phyloP scores from a whole-genome alignment of 139 green algal species.

The Axilococcus clingmanii region DNA sequence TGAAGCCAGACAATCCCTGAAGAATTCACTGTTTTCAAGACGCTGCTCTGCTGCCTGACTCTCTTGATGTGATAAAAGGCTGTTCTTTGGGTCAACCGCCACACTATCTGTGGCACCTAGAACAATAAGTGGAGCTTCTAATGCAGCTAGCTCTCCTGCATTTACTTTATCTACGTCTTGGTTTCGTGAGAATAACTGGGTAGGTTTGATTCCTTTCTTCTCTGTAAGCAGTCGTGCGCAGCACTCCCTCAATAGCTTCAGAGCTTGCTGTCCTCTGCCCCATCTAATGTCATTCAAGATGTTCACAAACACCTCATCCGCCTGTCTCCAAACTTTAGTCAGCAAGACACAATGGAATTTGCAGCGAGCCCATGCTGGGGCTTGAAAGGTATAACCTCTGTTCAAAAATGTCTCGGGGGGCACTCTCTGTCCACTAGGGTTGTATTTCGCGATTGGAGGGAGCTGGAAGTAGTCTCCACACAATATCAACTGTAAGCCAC shows the following conservation, averaged over 20 bases:
- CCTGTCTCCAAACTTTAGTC: constrained; percentile 46
- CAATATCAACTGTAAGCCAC: constrained; percentile 60
- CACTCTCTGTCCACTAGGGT: no score
- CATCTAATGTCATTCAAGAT: constrained; percentile 41
- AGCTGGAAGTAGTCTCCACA: constrained; percentile 65
- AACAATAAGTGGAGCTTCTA: not conserved
- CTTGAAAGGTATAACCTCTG: constrained; percentile 50
- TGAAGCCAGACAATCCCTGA: no score
- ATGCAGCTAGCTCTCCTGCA: not conserved
- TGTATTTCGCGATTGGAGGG: constrained; percentile 41
- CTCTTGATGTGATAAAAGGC: no score
- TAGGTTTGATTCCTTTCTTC: not conserved
- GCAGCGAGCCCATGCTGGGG: constrained; percentile 32
- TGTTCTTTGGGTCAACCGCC: no score
- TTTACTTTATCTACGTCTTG: not conserved
- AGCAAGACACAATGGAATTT: constrained; percentile 35
- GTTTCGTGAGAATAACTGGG: not conserved
- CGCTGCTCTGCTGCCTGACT: no score
- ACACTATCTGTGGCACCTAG: no score
- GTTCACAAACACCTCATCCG: constrained; percentile 42
- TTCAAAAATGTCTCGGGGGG: not conserved
- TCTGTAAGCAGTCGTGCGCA: not conserved
- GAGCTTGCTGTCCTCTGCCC: constrained; percentile 10
- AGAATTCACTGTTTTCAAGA: no score
- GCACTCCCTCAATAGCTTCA: not conserved